Conservation (phyloP, 2,329 filamentous ascomycete species). For the Alternaria gansuensis region DNA sequence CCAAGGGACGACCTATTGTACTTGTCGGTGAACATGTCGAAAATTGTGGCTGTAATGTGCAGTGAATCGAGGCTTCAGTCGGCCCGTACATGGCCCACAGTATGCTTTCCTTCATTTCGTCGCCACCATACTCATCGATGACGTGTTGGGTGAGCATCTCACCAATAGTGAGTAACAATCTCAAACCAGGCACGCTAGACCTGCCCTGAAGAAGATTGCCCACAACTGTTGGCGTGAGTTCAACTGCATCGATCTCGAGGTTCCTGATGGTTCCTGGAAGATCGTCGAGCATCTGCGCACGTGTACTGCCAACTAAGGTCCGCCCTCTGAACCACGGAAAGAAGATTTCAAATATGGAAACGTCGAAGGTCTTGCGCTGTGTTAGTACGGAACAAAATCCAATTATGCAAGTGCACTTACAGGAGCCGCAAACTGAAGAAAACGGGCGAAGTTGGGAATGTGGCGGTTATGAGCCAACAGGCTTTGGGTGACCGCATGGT, state of each 20-base stretch:
- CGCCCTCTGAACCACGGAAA: constrained; percentile 79
- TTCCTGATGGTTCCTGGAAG: constrained; percentile 71
- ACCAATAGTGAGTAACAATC: constrained; percentile 82
- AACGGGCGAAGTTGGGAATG: constrained; percentile 78
- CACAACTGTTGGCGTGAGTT: constrained; percentile 88
- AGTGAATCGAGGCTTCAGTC: constrained; percentile 91
- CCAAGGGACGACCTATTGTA: constrained; percentile 79
- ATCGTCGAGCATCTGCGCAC: constrained; percentile 76
- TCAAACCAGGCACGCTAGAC: constrained; percentile 71
- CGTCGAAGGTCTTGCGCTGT: constrained; percentile 74
- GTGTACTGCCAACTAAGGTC: constrained; percentile 76
- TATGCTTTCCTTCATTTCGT: constrained; percentile 64
- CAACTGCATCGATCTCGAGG: constrained; percentile 80
- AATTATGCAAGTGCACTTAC: constrained; percentile 7
- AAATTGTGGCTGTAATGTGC: constrained; percentile 76
- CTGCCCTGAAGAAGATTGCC: constrained; percentile 77
- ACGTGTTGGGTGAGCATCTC: constrained; percentile 88
- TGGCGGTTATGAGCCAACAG: constrained; percentile 81
- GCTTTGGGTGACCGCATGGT: constrained; percentile 81
- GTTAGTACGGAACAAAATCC: constrained; percentile 8
- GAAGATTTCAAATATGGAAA: constrained; percentile 94
- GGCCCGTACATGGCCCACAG: constrained; percentile 95
- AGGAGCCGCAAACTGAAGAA: constrained; percentile 89
- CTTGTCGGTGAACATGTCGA: constrained; percentile 64
- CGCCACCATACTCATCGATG: constrained; percentile 78